Base-by-base conservation (phyloP, 2,329 filamentous ascomycete genomes). In the Tolypocladium guangdongense region DNA sequence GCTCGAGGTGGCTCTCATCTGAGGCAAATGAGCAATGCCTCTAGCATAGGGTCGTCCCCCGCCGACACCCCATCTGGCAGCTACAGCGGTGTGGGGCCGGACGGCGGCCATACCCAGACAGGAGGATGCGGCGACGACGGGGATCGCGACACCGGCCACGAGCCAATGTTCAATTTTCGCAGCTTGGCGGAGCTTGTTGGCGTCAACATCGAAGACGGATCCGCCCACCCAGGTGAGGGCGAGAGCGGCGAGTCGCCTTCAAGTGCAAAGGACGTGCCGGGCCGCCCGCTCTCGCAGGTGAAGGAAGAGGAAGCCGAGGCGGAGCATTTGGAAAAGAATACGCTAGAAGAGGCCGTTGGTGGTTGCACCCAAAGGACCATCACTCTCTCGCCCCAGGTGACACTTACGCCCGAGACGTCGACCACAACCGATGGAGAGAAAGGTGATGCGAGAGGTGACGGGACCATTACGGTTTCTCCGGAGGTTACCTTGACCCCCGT, bases 131-230 rank as follows among this genome's bases (percentile, higher is more conserved):
- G 72, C 53, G 72, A 75, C 20, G 74, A 75, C 12, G 73, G 74
- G 14, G 78, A 82, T 27, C 68, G 73, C 7, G 78, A 79, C 27
- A 73, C 76, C 5, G 74, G 77, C 16, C 58, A 74, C 52, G 91
- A 96, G 64, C 82, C 90, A 3, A 83, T 96, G 80, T 93, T 95
- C 70, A 96, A 96, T 67, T 96, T 96, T 65, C 79, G 84, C 53
- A 96, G 90, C 60, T 73, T 97, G 24, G 88, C 89, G 2, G 88
- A 89, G 57, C 88, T 95, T 66, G 88, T 96, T 33, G 88, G 85
- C 0, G 82, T 82, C 8, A 75, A 80, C 48, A 71, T 82, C 36
- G 78, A 82, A 45, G 67, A 76, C 39, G 74, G 59, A 8, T 56
- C 74, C 0, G 67, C 69, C 1, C 64, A 63, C 53, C 46, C 57